Evolutionary conservation across 306 rosid species (phyloP).

Genomic region (Trifolium dubium): DNA sequence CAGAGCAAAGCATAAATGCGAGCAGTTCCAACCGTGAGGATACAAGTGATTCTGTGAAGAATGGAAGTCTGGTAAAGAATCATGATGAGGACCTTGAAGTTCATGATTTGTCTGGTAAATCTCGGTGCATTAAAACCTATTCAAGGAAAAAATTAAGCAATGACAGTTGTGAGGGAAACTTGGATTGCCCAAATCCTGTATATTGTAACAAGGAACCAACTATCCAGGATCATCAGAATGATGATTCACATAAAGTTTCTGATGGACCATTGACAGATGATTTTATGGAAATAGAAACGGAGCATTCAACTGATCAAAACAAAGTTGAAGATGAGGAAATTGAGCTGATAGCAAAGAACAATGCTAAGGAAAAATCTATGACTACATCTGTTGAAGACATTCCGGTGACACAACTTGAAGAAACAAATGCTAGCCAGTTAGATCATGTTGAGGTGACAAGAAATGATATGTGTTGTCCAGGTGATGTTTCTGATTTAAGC

Average conservation of each 20-base stretch:
- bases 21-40: conserved; percentile 20
- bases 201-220: conserved; percentile 27
- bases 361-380: conserved; percentile 19
- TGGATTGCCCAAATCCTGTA: conserved; percentile 21
- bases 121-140: conserved; percentile 11
- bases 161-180: not conserved
- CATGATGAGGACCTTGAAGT: conserved; percentile 17
- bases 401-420: conserved; percentile 37
- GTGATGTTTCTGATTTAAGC: conserved; percentile 44
- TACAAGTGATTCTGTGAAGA: conserved; percentile 22
- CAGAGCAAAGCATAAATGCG: conserved; percentile 31
- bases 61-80: conserved; percentile 31
- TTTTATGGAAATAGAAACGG: conserved; percentile 28
- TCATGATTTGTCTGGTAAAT: conserved; percentile 4
- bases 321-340: conserved; percentile 38
- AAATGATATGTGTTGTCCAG: conserved; percentile 29
- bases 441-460: conserved; percentile 34
- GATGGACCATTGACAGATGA: conserved; percentile 37
- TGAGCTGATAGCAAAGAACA: conserved; percentile 18
- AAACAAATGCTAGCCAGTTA: conserved; percentile 37
- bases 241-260: conserved; percentile 27
- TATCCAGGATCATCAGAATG: conserved; percentile 31
- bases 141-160: conserved; percentile 27
- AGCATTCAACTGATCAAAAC: conserved; percentile 33
- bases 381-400: conserved; percentile 26